Percentiles rank a stretch among this genome's conserved stretches.
Evolutionary conservation across 768 basidiomycete species (phyloP).

Genomic region (Suillus subalutaceus): DNA sequence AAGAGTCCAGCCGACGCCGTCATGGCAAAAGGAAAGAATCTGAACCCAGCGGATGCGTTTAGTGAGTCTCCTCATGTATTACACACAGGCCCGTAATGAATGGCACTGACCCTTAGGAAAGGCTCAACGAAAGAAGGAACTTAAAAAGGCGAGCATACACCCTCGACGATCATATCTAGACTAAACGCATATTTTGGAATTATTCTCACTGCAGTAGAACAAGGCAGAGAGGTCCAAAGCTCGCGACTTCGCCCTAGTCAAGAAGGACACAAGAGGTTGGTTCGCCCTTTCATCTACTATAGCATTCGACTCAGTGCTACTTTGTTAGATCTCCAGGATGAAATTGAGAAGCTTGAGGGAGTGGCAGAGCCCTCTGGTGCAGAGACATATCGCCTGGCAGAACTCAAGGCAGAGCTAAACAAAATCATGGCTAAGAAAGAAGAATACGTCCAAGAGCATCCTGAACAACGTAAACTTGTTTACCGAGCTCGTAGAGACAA

Average conservation of each 20-base stretch:
- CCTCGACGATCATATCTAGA: slow-evolving; percentile 18
- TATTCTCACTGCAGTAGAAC: slow-evolving; percentile 68
- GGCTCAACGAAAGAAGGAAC: slow-evolving; percentile 89
- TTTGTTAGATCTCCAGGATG: slow-evolving; percentile 74
- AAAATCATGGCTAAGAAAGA: slow-evolving; percentile 87
- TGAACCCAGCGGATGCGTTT: slow-evolving; percentile 94
- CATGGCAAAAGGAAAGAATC: slow-evolving; percentile 85
- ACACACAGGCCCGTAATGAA: slow-evolving; percentile 3
- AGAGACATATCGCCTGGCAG: slow-evolving; percentile 69
- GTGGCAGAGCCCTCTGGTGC: slow-evolving; percentile 42
- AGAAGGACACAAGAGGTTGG: slow-evolving; percentile 88
- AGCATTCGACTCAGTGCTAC: slow-evolving; percentile 9
- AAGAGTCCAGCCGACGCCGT: neutral
- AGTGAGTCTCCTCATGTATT: slow-evolving; percentile 54
- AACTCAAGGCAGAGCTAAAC: slow-evolving; percentile 77
- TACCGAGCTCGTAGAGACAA: slow-evolving; percentile 59
- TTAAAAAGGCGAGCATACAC: slow-evolving; percentile 77
- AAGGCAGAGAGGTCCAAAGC: slow-evolving; percentile 81
- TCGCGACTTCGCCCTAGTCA: slow-evolving; percentile 88
- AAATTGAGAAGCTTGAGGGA: slow-evolving; percentile 69
- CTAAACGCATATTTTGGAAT: slow-evolving; percentile 10
- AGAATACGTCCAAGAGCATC: slow-evolving; percentile 91
- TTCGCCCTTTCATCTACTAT: slow-evolving; percentile 2
- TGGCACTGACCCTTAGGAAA: slow-evolving; percentile 61
- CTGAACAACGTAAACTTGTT: slow-evolving; percentile 86